Percentiles rank a stretch among this genome's conserved stretches.
phyloP scores from a whole-genome alignment of 331 rosid genomes.

The Malus hybrid region DNA sequence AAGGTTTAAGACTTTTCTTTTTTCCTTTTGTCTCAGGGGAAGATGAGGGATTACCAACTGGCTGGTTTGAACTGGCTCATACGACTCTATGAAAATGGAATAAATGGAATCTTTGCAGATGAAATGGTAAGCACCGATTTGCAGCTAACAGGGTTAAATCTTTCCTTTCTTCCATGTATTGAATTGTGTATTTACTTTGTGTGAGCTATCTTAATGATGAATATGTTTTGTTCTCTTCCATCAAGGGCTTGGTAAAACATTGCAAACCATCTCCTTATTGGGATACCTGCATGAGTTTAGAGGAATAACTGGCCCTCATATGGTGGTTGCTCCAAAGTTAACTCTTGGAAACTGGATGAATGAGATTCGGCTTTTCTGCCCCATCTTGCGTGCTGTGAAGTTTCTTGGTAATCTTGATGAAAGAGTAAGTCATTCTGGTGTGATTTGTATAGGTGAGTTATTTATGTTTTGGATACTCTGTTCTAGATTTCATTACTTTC shows the following conservation, averaged over 20 bases:
- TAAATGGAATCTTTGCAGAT: slow-evolving; percentile 97
- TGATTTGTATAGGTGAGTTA: not conserved
- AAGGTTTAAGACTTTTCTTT: slow-evolving; percentile 2
- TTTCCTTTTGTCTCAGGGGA: slow-evolving; percentile 52
- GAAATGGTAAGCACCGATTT: slow-evolving; percentile 63
- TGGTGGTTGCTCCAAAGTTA: slow-evolving; percentile 99
- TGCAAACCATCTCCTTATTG: slow-evolving; percentile 89
- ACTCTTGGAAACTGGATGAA: slow-evolving; percentile 99
- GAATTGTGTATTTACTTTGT: not conserved
- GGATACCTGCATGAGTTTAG: slow-evolving; percentile 92
- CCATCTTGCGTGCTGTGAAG: slow-evolving; percentile 68
- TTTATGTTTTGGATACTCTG: not conserved
- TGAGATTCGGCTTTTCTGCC: slow-evolving; percentile 93
- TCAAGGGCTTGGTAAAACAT: slow-evolving; percentile 93
- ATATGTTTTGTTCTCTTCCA: slow-evolving; percentile 7
- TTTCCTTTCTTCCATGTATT: not conserved
- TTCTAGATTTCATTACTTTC: not conserved
- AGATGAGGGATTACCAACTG: slow-evolving; percentile 97
- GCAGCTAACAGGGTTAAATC: not conserved
- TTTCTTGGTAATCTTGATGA: slow-evolving; percentile 97
- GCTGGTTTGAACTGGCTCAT: slow-evolving; percentile 98
- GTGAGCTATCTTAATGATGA: not conserved
- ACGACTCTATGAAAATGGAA: slow-evolving; percentile 90
- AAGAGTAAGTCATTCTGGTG: slow-evolving; percentile 44
- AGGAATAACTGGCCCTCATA: slow-evolving; percentile 91